These are phyloP conservation scores for Carpinus viminea DNA, from an alignment of 306 rosid genomes.

Conservation along the genomic window DNA sequence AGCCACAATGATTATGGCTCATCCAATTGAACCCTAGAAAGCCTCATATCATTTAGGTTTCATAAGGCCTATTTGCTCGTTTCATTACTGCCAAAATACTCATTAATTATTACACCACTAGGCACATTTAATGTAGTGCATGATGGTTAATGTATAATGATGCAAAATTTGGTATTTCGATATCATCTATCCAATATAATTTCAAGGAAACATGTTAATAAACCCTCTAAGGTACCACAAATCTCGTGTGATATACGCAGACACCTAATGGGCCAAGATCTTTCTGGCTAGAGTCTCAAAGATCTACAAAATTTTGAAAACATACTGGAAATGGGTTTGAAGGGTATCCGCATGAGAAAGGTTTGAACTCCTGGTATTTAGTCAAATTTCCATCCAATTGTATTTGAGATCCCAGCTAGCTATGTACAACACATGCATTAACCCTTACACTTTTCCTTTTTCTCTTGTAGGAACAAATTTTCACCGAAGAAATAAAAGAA, in stretches of 20 bases:
- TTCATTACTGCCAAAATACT: too few species aligned
- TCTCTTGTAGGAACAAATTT: slow-evolving; percentile 52
- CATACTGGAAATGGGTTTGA: slow-evolving; percentile 70
- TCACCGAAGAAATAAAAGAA: slow-evolving; percentile 49
- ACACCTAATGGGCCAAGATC: slow-evolving; percentile 79
- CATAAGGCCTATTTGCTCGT: neutral
- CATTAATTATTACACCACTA: neutral
- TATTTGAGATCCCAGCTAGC: slow-evolving; percentile 2
- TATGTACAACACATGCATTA: neutral
- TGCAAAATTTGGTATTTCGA: too few species aligned
- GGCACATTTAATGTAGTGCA: neutral
- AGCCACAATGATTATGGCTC: too few species aligned
- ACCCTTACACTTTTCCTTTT: slow-evolving; percentile 21
- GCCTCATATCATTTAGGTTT: neutral
- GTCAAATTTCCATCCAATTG: neutral
- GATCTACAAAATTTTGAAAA: slow-evolving; percentile 71
- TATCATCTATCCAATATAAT: too few species aligned
- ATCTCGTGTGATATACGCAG: slow-evolving; percentile 39
- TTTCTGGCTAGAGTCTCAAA: slow-evolving; percentile 55
- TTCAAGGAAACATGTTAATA: neutral
- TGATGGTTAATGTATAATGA: neutral
- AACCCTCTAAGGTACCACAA: slow-evolving; percentile 2
- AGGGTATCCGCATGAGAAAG: slow-evolving; percentile 63
- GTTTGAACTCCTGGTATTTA: slow-evolving; percentile 33
- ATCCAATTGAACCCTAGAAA: too few species aligned